Conservation (phyloP, 331 rosid species). For the Stylosanthes scabra region DNA sequence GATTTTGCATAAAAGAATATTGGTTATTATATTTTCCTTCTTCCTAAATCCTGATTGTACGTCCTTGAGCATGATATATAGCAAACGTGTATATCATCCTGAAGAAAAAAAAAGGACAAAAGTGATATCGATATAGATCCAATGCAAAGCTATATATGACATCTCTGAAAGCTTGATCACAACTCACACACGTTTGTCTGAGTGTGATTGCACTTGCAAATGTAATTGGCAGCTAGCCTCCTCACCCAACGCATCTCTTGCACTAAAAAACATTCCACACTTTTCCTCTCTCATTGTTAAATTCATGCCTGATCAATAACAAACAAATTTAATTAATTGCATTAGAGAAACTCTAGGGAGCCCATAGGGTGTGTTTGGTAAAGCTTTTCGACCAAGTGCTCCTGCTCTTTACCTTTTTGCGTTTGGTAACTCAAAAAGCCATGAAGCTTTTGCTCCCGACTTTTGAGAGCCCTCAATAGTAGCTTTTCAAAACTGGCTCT, state of each 20-base stretch:
- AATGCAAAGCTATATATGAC: neutral
- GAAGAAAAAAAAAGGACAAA: too few relatives aligned
- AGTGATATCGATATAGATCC: neutral
- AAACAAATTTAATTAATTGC: neutral
- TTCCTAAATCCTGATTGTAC: neutral
- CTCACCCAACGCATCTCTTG: neutral
- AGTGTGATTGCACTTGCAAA: neutral
- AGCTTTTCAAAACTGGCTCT: too few relatives aligned
- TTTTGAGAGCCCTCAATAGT: too few relatives aligned
- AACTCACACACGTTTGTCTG: neutral
- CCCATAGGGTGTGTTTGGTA: too few relatives aligned
- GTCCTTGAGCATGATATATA: neutral
- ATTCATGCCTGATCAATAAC: neutral
- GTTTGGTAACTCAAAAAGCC: too few relatives aligned
- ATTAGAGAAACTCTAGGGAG: too few relatives aligned
- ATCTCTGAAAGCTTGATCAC: neutral
- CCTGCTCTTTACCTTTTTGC: too few relatives aligned
- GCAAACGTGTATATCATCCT: too few relatives aligned
- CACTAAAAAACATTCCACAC: neutral
- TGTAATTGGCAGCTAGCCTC: neutral
- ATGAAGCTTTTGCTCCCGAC: too few relatives aligned
- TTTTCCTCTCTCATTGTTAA: neutral
- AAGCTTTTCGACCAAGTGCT: too few relatives aligned
- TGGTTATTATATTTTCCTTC: neutral
- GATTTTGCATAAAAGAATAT: too few relatives aligned